A percentile compares a stretch with the other conserved stretches of the same genome.
Evolutionary conservation across 2,329 filamentous ascomycete species (phyloP).

Genomic region (Calonectria multiphialidica): DNA sequence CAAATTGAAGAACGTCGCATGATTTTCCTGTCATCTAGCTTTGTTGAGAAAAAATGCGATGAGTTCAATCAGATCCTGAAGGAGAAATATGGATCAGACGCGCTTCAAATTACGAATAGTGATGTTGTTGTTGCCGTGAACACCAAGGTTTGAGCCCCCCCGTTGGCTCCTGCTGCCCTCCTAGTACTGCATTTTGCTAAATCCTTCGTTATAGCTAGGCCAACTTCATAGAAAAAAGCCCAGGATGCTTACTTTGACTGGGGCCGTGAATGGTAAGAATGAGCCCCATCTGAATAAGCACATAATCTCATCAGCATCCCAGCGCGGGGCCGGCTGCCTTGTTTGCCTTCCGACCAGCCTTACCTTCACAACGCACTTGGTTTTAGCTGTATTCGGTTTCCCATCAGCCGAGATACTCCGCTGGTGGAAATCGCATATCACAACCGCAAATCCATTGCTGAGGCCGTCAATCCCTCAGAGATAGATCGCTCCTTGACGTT

Average conservation of each 20-base stretch:
- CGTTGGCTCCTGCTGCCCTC: background rate
- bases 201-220: background rate
- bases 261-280: background rate
- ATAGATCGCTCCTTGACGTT: background rate
- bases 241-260: background rate
- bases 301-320: background rate
- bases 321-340: background rate
- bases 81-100: background rate
- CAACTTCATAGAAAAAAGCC: background rate
- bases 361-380: background rate
- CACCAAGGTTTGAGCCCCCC: background rate
- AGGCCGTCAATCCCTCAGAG: background rate
- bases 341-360: background rate
- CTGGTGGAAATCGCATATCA: slow-evolving; percentile 8
- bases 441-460: background rate
- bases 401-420: background rate
- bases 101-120: background rate
- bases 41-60: background rate
- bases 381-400: background rate
- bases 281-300: background rate
- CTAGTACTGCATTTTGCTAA: background rate
- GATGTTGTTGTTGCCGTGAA: background rate
- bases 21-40: background rate
- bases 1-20: background rate
- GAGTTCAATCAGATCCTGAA: background rate